phyloP scores from a whole-genome alignment of 768 basidiomycete genomes.

The Pisolithus albus region DNA sequence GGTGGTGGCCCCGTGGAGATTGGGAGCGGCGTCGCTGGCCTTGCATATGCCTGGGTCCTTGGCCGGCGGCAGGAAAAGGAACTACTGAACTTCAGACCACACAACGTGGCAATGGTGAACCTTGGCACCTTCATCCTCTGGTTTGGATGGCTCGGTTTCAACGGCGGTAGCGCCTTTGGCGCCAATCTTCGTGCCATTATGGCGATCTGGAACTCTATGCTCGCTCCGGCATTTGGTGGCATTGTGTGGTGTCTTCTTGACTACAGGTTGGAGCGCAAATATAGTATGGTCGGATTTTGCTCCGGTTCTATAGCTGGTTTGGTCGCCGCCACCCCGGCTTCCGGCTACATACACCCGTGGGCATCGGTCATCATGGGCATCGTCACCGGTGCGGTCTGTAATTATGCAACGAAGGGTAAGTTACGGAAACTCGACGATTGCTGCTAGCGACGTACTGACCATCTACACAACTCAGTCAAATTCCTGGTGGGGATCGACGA shows the following conservation, averaged over 20 bases:
- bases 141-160: slow-evolving; percentile 90
- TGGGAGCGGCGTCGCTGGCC: slow-evolving; percentile 74
- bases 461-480: slow-evolving; percentile 43
- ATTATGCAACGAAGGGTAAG: slow-evolving; percentile 79
- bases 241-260: slow-evolving; percentile 80
- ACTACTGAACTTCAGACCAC: slow-evolving; percentile 74
- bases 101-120: slow-evolving; percentile 78
- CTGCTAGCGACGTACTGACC: slow-evolving; percentile 17
- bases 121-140: slow-evolving; percentile 82
- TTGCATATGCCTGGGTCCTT: slow-evolving; percentile 83
- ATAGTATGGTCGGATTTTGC: slow-evolving; percentile 89
- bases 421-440: slow-evolving; percentile 2
- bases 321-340: slow-evolving; percentile 84
- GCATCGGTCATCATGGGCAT: slow-evolving; percentile 70
- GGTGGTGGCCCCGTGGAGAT: slow-evolving; percentile 88
- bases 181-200: slow-evolving; percentile 82
- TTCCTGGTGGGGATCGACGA: slow-evolving; percentile 71
- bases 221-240: slow-evolving; percentile 75
- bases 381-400: slow-evolving; percentile 64
- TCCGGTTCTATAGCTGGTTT: slow-evolving; percentile 82
- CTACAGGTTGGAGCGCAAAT: slow-evolving; percentile 73
- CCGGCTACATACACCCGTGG: slow-evolving; percentile 76
- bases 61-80: slow-evolving; percentile 73
- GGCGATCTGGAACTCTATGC: slow-evolving; percentile 86
- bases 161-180: slow-evolving; percentile 83